Base-by-base conservation (phyloP, 176 grass and related monocot species). In the Phragmites australis region DNA sequence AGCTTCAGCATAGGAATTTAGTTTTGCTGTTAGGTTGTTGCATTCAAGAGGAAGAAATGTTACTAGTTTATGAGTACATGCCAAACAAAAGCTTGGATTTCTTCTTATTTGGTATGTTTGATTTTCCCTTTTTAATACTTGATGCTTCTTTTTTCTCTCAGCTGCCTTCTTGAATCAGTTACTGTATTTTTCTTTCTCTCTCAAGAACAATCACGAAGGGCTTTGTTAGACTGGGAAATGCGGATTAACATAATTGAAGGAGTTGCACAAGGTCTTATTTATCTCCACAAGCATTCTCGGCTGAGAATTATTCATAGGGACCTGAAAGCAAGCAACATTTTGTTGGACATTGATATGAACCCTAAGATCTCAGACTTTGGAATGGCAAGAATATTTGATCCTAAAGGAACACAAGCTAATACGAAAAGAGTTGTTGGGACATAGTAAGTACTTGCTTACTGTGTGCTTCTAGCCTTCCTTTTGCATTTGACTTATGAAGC, bases 291-390 rank as follows among this genome's bases (percentile, higher is more conserved):
- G 59, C 87, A 93, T 65, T 93, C 87, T 76, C 72, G 90, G 17
- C 49, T 93, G 0, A 89, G 49, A 77, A 78, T 93, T 74, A 78
- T 93, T 40, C 84, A 93, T 6, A 77, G 90, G 65, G 91, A 93
- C 26, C 65, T 93, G 65, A 93, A 93, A 58, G 72, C 87, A 49
- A 89, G 91, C 77, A 93, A 93, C 56, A 89, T 89, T 77, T 17
- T 93, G 17, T 51, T 93, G 31, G 87, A 93, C 5, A 49, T 11
- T 48, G 81, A 93, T 65, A 89, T 89, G 91, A 93, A 89, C 48
- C 87, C 91, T 68, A 93, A 89, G 59, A 93, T 93, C 19, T 93
- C 91, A 2, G 87, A 93, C 27, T 89, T 93, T 19, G 87, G 87
- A 25, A 78, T 93, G 84, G 87, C 81, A 8, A 78, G 72, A 89